phyloP scores from a whole-genome alignment of 108 stramenopile genomes.

The Pseudonitzschia multiseries region DNA sequence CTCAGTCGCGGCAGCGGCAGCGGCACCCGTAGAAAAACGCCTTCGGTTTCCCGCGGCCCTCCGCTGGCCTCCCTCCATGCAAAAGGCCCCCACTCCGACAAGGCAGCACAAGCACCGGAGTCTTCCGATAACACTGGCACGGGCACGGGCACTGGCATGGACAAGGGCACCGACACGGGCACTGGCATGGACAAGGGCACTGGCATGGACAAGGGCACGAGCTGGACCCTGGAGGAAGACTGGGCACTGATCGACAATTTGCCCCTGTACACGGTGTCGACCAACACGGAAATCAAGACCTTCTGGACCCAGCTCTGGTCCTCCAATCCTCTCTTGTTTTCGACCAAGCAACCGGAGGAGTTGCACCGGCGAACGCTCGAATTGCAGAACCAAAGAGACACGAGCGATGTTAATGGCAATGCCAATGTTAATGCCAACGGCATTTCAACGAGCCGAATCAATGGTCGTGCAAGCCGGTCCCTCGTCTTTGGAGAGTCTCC shows the following conservation, averaged over 20 bases:
- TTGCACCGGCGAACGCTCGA: conserved; percentile 13
- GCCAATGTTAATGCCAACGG: no score
- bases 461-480: background rate
- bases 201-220: background rate
- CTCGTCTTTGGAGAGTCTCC: conserved; percentile 27
- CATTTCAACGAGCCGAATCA: background rate
- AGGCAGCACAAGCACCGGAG: background rate
- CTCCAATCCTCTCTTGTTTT: conserved; percentile 13
- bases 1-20: no score
- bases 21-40: background rate
- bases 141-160: no score
- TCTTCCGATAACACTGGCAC: no score
- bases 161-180: background rate
- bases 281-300: conserved; percentile 5
- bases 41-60: background rate
- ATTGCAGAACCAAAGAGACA: background rate
- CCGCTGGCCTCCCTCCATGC: background rate
- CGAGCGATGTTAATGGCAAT: background rate
- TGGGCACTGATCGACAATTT: conserved; percentile 35
- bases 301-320: conserved; percentile 33
- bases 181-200: no score
- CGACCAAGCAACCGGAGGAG: background rate
- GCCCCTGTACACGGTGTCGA: conserved; percentile 24
- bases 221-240: conserved; percentile 32
- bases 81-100: background rate